phyloP scores from a whole-genome alignment of 345 rosid genomes.

The Theobroma cacao region DNA sequence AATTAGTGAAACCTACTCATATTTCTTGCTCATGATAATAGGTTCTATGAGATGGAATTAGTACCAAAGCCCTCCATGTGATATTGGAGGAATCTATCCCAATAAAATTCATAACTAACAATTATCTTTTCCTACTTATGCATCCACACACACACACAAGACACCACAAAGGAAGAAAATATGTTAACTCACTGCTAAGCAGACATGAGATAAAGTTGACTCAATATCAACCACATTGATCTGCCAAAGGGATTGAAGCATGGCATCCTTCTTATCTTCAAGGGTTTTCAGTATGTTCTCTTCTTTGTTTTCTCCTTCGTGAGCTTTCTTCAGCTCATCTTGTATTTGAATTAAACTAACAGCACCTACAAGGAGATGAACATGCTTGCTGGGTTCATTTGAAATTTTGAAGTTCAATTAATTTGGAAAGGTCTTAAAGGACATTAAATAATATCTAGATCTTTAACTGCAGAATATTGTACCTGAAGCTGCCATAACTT shows the following conservation, averaged over 20 bases:
- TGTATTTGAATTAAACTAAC: conserved; percentile 74
- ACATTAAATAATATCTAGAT: neutral
- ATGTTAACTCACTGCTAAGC: conserved; percentile 61
- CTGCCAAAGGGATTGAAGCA: conserved; percentile 95
- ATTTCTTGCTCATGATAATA: neutral
- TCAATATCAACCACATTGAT: conserved; percentile 94
- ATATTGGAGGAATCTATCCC: neutral
- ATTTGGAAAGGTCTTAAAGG: neutral
- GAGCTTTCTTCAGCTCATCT: conserved; percentile 73
- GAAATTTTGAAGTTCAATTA: neutral
- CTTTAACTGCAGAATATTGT: conserved; percentile 3
- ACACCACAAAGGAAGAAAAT: conserved; percentile 4
- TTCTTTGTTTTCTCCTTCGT: conserved; percentile 64
- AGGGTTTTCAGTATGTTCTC: conserved; percentile 62
- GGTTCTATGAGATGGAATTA: neutral
- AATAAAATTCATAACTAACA: neutral
- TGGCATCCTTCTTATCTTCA: conserved; percentile 71
- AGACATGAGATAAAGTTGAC: conserved; percentile 75
- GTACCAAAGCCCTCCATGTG: neutral
- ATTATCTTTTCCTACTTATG: neutral
- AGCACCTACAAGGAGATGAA: conserved; percentile 54
- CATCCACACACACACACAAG: neutral
- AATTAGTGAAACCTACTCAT: neutral
- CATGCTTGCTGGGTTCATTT: neutral
- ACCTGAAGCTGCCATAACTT: conserved; percentile 99